Evolutionary conservation across 1,139 yeast species (phyloP).

Genomic region (Magnusiomyces ingens): DNA sequence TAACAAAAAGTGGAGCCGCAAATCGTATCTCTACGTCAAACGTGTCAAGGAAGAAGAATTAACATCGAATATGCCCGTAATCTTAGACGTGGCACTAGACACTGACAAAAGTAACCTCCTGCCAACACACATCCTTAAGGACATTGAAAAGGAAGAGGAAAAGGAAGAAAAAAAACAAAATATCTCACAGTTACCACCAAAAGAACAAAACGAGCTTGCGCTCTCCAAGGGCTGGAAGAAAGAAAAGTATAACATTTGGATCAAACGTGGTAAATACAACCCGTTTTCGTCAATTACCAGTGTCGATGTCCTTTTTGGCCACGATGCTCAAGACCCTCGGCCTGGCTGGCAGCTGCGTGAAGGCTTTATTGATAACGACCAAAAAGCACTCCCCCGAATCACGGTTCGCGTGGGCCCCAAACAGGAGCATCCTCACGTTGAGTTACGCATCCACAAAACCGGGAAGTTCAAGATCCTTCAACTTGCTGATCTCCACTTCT

Average conservation of each 20-base stretch:
- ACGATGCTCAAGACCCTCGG: conserved; percentile 70
- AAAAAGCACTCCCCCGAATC: conserved; percentile 27
- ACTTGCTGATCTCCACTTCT: conserved; percentile 79
- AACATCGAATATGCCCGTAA: conserved; percentile 22
- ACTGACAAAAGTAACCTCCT: conserved; percentile 9
- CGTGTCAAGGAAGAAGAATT: conserved; percentile 26
- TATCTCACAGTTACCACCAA: conserved; percentile 3
- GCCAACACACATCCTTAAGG: conserved; percentile 20
- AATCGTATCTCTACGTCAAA: conserved; percentile 27
- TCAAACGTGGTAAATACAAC: conserved; percentile 37
- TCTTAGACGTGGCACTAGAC: conserved; percentile 27
- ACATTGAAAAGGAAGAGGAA: conserved; percentile 15
- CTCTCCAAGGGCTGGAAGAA: conserved; percentile 35
- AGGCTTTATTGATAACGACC: conserved; percentile 27
- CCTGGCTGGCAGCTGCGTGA: conserved; percentile 53
- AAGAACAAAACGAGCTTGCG: conserved; percentile 3
- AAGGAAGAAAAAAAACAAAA: conserved; percentile 9
- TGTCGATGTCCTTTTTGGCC: conserved; percentile 65
- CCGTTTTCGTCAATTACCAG: conserved; percentile 36
- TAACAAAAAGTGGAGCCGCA: conserved; percentile 28
- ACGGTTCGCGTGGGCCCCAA: conserved; percentile 35
- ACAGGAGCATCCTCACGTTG: conserved; percentile 25
- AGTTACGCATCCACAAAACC: conserved; percentile 35
- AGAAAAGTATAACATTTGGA: conserved; percentile 45
- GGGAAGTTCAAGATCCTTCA: conserved; percentile 69